Conservation (phyloP, 2,329 filamentous ascomycete genomes). For the Scedosporium dehoogii region DNA sequence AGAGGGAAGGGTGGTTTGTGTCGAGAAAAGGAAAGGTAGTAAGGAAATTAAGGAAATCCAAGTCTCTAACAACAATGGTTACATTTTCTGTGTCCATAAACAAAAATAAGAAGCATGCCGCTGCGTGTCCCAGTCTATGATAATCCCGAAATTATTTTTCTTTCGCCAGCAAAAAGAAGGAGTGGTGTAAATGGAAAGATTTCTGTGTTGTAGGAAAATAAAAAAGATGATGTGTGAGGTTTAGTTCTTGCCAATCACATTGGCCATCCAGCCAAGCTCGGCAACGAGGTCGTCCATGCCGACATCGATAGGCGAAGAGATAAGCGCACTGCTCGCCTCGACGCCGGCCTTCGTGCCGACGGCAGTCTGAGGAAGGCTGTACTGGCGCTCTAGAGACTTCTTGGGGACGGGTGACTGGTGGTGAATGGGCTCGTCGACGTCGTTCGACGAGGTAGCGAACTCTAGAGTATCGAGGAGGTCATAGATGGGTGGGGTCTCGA, state of each 20-base stretch:
- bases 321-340: neutral
- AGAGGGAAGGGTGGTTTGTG: too few species aligned
- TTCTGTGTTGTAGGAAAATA: neutral
- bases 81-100: too few species aligned
- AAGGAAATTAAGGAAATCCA: neutral
- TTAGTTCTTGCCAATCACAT: slow-evolving; percentile 29
- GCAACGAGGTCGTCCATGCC: slow-evolving; percentile 29
- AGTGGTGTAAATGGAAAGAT: neutral
- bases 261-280: slow-evolving; percentile 43
- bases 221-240: neutral
- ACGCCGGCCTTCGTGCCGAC: slow-evolving; percentile 14
- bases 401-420: neutral
- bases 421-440: slow-evolving; percentile 25
- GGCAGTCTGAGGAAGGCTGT: slow-evolving; percentile 33
- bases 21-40: neutral
- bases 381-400: slow-evolving; percentile 18
- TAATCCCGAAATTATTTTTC: neutral
- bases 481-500: slow-evolving; percentile 35
- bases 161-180: neutral
- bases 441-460: slow-evolving; percentile 22
- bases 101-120: neutral
- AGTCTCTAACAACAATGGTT: neutral
- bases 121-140: slow-evolving; percentile 1
- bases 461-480: slow-evolving; percentile 34
- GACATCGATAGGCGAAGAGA: slow-evolving; percentile 24